These are phyloP conservation scores for Macrocybe gigantea DNA, from an alignment of 768 basidiomycete species.

Conservation along the genomic window DNA sequence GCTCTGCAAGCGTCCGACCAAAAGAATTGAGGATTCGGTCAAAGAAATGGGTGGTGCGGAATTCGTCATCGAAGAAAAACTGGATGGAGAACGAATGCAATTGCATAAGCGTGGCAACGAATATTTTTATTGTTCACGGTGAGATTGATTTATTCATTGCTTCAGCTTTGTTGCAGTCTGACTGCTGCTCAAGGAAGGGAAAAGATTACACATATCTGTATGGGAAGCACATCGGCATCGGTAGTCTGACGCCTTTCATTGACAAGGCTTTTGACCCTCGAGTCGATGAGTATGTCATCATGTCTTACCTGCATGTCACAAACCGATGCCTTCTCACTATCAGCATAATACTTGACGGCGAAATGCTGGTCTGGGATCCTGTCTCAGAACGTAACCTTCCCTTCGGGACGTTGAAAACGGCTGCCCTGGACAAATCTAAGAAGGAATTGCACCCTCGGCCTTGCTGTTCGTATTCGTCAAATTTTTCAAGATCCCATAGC, in stretches of 20 bases:
- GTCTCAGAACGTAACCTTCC: constrained; percentile 81
- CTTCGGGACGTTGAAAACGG: constrained; percentile 91
- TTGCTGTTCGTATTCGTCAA: constrained; percentile 60
- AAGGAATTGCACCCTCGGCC: constrained; percentile 75
- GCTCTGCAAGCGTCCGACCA: constrained; percentile 86
- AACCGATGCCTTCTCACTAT: background rate
- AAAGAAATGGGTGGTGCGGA: constrained; percentile 73
- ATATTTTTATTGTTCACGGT: constrained; percentile 93
- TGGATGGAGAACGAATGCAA: constrained; percentile 96
- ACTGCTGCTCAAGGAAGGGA: constrained; percentile 55
- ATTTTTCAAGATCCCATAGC: background rate
- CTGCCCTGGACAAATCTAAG: constrained; percentile 74
- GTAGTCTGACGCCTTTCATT: constrained; percentile 87
- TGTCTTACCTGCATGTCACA: background rate
- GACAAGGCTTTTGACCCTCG: constrained; percentile 67
- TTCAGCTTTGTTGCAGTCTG: background rate
- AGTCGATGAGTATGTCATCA: constrained; percentile 69
- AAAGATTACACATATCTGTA: constrained; percentile 92
- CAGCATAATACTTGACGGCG: constrained; percentile 93
- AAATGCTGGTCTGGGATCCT: constrained; percentile 99
- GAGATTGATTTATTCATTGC: constrained; percentile 6
- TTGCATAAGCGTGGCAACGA: constrained; percentile 88
- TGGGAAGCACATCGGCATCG: constrained; percentile 74
- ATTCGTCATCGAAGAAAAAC: constrained; percentile 94
- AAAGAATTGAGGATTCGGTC: constrained; percentile 76